Evolutionary conservation across 345 rosid species (phyloP).

Genomic region (Kernera saxatilis): DNA sequence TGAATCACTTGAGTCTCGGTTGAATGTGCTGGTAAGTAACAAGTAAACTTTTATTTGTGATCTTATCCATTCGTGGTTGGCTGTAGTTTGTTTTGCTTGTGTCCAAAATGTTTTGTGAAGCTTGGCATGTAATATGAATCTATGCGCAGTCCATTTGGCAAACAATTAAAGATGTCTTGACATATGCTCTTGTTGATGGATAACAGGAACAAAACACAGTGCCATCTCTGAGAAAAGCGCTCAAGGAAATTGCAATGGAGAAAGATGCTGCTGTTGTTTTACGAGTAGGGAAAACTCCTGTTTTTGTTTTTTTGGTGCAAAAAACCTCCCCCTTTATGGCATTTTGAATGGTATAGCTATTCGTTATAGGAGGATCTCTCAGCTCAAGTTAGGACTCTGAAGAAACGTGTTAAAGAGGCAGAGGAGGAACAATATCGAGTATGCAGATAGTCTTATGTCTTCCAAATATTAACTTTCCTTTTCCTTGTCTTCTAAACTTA

Average conservation of each 20-base stretch:
- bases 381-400: conserved; percentile 84
- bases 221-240: conserved; percentile 90
- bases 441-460: conserved; percentile 24
- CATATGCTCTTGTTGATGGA: not conserved
- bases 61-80: not conserved
- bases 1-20: conserved; percentile 44
- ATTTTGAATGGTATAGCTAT: conserved; percentile 11
- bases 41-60: not conserved
- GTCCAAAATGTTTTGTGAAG: not conserved
- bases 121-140: not conserved
- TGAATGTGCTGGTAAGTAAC: conserved; percentile 60
- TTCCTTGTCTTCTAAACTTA: conserved; percentile 1
- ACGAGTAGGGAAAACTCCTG: conserved; percentile 41
- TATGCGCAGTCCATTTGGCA: not conserved
- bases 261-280: conserved; percentile 98
- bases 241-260: conserved; percentile 96
- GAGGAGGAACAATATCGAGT: conserved; percentile 93
- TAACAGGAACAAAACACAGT: conserved; percentile 78
- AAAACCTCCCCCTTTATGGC: not conserved
- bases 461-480: not conserved
- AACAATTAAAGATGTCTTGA: not conserved
- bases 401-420: conserved; percentile 81
- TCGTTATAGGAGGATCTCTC: conserved; percentile 79
- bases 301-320: not conserved
- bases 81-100: not conserved